phyloP scores from a whole-genome alignment of 345 rosid species.

The Populus simonii region DNA sequence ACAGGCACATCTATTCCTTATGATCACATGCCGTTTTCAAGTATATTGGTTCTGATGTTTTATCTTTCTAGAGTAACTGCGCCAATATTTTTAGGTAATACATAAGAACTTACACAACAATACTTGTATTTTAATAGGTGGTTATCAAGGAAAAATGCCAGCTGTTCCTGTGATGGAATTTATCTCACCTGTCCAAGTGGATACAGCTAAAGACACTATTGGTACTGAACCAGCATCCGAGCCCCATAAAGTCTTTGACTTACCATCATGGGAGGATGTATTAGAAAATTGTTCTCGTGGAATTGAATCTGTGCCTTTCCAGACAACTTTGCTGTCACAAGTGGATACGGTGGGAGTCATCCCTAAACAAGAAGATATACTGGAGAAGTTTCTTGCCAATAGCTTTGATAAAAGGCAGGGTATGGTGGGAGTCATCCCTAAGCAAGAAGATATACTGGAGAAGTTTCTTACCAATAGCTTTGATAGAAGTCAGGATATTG shows the following conservation, averaged over 20 bases:
- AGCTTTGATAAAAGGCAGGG: conserved; percentile 36
- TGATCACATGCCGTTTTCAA: conserved; percentile 39
- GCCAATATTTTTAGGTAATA: conserved; percentile 8
- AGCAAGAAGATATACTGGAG: conserved; percentile 44
- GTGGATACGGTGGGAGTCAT: conserved; percentile 21
- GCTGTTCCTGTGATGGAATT: conserved; percentile 31
- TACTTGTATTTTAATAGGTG: conserved; percentile 38
- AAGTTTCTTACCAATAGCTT: conserved; percentile 38
- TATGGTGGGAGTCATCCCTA: conserved; percentile 22
- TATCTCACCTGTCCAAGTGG: conserved; percentile 32
- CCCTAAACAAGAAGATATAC: conserved; percentile 41
- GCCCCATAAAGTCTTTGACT: conserved; percentile 46
- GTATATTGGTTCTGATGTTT: conserved; percentile 34
- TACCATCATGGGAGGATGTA: conserved; percentile 64
- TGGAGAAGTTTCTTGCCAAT: conserved; percentile 41
- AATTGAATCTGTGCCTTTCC: conserved; percentile 41
- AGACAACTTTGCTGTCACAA: conserved; percentile 27
- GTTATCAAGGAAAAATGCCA: conserved; percentile 47
- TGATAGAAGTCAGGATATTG: conserved; percentile 45
- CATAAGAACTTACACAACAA: conserved; percentile 10
- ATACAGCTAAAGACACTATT: conserved; percentile 32
- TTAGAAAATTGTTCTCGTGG: conserved; percentile 45
- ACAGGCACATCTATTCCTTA: conserved; percentile 41
- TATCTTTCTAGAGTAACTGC: neutral
- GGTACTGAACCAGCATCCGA: conserved; percentile 45